A percentile compares a stretch with the other conserved stretches of the same genome.
Evolutionary conservation across 352 stramenopile genomes (phyloP).

Genomic region (Globisporangium cylindrosporum): DNA sequence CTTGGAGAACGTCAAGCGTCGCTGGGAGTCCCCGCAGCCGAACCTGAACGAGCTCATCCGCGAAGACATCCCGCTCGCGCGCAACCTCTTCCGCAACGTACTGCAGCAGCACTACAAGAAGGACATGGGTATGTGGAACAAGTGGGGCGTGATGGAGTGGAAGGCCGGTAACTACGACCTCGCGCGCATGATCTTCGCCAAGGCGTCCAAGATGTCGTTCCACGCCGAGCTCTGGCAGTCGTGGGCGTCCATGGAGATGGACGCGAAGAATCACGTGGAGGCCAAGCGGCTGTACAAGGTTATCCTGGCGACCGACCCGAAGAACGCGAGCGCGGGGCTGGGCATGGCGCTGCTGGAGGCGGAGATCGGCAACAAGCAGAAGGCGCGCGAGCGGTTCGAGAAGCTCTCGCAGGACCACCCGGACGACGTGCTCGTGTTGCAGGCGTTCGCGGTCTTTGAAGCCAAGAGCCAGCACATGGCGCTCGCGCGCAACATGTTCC

Average conservation of each 20-base stretch:
- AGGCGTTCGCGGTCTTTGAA: slow-evolving; percentile 77
- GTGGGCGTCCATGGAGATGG: slow-evolving; percentile 84
- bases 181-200: slow-evolving; percentile 83
- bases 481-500: slow-evolving; percentile 66
- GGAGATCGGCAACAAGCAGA: slow-evolving; percentile 48
- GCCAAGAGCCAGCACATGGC: slow-evolving; percentile 65
- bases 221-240: slow-evolving; percentile 76
- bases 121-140: slow-evolving; percentile 91
- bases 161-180: slow-evolving; percentile 80
- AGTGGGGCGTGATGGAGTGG: slow-evolving; percentile 89
- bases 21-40: slow-evolving; percentile 54
- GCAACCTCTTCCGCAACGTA: slow-evolving; percentile 77
- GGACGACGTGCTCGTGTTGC: slow-evolving; percentile 68
- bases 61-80: slow-evolving; percentile 65
- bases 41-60: slow-evolving; percentile 83
- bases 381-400: slow-evolving; percentile 61
- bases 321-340: slow-evolving; percentile 65
- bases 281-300: slow-evolving; percentile 80
- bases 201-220: slow-evolving; percentile 73
- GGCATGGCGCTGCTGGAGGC: slow-evolving; percentile 70
- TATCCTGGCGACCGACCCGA: slow-evolving; percentile 73
- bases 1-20: slow-evolving; percentile 51
- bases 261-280: slow-evolving; percentile 68
- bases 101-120: slow-evolving; percentile 75
- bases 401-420: slow-evolving; percentile 47